Conservation (phyloP, 2,329 filamentous ascomycete genomes). For the Microsporum canis region DNA sequence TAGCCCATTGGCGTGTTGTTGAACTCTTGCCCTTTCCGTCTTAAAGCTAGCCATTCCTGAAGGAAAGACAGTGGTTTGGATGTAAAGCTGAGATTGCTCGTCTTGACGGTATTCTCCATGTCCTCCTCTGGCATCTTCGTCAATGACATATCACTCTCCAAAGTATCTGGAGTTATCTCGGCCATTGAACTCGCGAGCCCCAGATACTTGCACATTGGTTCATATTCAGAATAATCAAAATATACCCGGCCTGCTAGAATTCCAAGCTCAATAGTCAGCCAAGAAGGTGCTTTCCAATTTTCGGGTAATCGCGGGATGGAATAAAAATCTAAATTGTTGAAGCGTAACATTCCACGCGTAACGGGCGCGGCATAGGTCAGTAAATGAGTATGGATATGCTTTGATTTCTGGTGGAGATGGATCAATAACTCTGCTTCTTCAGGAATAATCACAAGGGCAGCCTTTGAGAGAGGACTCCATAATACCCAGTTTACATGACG, state of each 20-base stretch:
- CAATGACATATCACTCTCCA: background rate
- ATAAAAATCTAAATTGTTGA: conserved; percentile 46
- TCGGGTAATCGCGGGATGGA: conserved; percentile 39
- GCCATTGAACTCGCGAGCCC: background rate
- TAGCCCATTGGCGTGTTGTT: conserved; percentile 28
- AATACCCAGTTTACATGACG: conserved; percentile 52
- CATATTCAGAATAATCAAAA: conserved; percentile 22
- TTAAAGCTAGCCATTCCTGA: conserved; percentile 25
- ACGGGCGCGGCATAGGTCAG: conserved; percentile 50
- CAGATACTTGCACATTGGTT: conserved; percentile 10
- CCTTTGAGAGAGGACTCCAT: conserved; percentile 39
- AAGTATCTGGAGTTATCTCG: background rate
- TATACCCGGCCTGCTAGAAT: conserved; percentile 52
- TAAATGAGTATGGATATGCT: conserved; percentile 31
- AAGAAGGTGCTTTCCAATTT: conserved; percentile 36
- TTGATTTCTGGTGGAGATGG: conserved; percentile 26
- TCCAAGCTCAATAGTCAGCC: conserved; percentile 49
- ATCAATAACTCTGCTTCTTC: conserved; percentile 53
- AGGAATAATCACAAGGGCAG: conserved; percentile 48
- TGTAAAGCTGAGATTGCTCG: conserved; percentile 3
- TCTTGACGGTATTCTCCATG: background rate
- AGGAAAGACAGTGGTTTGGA: conserved; percentile 20
- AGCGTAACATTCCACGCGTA: conserved; percentile 49
- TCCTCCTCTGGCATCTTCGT: background rate
- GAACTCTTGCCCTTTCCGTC: conserved; percentile 27